Conservation (phyloP, 2,329 filamentous ascomycete genomes). For the Penicillium oxalicum region DNA sequence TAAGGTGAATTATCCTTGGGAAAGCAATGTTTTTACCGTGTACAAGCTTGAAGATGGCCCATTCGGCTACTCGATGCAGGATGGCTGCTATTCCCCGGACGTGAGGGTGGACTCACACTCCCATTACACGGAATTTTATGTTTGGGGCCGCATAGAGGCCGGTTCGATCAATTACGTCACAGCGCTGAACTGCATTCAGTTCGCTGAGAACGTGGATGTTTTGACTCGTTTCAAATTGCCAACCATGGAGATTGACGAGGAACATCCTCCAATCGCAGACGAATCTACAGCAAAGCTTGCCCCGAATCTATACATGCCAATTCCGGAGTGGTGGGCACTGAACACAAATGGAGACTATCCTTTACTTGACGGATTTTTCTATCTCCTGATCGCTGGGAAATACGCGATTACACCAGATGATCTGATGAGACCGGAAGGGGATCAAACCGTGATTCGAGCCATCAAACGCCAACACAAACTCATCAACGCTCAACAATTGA, state of each 20-base stretch:
- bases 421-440: background rate
- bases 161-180: background rate
- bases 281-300: constrained; percentile 1
- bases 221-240: constrained; percentile 4
- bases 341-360: constrained; percentile 1
- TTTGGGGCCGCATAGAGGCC: constrained; percentile 2
- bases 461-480: constrained; percentile 8
- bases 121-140: constrained; percentile 1
- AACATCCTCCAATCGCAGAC: constrained; percentile 1
- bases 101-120: background rate
- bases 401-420: constrained; percentile 6
- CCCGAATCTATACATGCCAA: background rate
- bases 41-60: background rate
- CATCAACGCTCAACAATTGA: constrained; percentile 6
- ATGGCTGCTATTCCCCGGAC: background rate
- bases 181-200: constrained; percentile 5
- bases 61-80: constrained; percentile 3
- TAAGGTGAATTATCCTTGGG: background rate
- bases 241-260: constrained; percentile 1
- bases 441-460: constrained; percentile 2
- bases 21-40: background rate
- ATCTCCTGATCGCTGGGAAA: constrained; percentile 2
- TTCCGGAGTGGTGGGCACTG: constrained; percentile 4
- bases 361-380: constrained; percentile 7
- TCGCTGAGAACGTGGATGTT: constrained; percentile 6